These are phyloP conservation scores for Paramyrothecium sp. DNA, from an alignment of 2,329 filamentous ascomycete genomes.

Conservation along the genomic window DNA sequence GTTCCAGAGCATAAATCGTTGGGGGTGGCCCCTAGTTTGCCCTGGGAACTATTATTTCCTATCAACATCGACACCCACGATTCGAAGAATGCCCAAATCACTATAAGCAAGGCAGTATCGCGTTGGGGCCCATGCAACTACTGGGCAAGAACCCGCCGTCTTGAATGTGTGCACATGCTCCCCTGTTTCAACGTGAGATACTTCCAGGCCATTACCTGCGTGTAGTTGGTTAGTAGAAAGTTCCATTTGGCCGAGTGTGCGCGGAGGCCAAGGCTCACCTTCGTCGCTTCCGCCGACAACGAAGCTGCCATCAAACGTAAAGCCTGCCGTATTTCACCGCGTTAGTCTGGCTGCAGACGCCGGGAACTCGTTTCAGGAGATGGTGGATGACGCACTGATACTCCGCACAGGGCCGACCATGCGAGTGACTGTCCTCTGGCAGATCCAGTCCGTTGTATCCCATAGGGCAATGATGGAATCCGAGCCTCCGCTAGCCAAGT, in stretches of 20 bases:
- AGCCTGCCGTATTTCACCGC: slow-evolving; percentile 45
- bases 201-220: slow-evolving; percentile 60
- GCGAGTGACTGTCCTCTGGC: slow-evolving; percentile 66
- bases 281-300: slow-evolving; percentile 74
- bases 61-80: slow-evolving; percentile 59
- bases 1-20: background rate
- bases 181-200: slow-evolving; percentile 72
- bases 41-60: slow-evolving; percentile 25
- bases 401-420: slow-evolving; percentile 70
- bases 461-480: slow-evolving; percentile 76
- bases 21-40: background rate
- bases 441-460: slow-evolving; percentile 78
- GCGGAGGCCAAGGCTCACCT: slow-evolving; percentile 39
- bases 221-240: background rate
- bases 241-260: background rate
- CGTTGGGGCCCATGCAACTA: slow-evolving; percentile 75
- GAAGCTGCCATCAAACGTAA: slow-evolving; percentile 76
- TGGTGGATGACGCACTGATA: slow-evolving; percentile 49
- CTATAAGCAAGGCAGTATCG: slow-evolving; percentile 73
- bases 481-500: slow-evolving; percentile 71
- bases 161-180: slow-evolving; percentile 72
- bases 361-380: background rate
- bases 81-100: slow-evolving; percentile 66
- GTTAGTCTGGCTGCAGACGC: slow-evolving; percentile 1
- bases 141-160: slow-evolving; percentile 60